A percentile compares a stretch with the other conserved stretches of the same genome.
Conservation (phyloP, 1,139 yeast genomes). For the Suhomyces taliae region DNA sequence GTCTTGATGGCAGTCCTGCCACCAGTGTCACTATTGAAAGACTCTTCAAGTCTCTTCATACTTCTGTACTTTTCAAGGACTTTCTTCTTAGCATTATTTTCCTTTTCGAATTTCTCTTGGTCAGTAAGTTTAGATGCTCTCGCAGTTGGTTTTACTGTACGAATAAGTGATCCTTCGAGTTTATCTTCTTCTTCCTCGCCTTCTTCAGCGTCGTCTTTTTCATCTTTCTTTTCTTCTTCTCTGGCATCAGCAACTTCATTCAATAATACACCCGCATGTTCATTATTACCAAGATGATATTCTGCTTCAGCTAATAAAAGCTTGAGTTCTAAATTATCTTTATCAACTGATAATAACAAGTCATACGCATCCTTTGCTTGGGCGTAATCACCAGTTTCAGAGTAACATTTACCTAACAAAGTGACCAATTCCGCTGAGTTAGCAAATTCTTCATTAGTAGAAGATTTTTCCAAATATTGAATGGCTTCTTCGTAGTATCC, state of each 20-base stretch:
- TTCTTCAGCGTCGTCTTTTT: constrained; percentile 15
- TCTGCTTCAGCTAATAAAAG: constrained; percentile 81
- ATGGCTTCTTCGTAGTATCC: constrained; percentile 75
- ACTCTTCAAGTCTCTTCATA: constrained; percentile 57
- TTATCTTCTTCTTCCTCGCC: constrained; percentile 14
- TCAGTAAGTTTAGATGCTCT: constrained; percentile 44
- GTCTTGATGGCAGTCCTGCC: constrained; percentile 65
- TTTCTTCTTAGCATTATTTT: constrained; percentile 56
- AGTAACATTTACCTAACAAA: constrained; percentile 74
- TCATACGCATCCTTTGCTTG: constrained; percentile 69
- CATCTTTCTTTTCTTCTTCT: constrained; percentile 13
- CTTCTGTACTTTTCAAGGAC: constrained; percentile 68
- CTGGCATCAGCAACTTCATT: constrained; percentile 47
- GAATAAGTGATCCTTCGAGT: constrained; percentile 23
- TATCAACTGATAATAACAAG: constrained; percentile 56
- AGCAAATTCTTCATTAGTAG: constrained; percentile 47
- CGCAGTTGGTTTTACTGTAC: constrained; percentile 20
- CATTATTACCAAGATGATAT: constrained; percentile 67
- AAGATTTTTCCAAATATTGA: constrained; percentile 56
- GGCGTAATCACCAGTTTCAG: constrained; percentile 67
- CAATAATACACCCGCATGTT: constrained; percentile 58
- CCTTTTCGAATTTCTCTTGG: constrained; percentile 57
- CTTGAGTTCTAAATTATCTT: constrained; percentile 68
- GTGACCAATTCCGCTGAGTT: constrained; percentile 51
- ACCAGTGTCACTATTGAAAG: constrained; percentile 41